These are phyloP conservation scores for Pseudozyma tsukubaensis DNA, from an alignment of 1,284 basidiomycete genomes.

Conservation along the genomic window DNA sequence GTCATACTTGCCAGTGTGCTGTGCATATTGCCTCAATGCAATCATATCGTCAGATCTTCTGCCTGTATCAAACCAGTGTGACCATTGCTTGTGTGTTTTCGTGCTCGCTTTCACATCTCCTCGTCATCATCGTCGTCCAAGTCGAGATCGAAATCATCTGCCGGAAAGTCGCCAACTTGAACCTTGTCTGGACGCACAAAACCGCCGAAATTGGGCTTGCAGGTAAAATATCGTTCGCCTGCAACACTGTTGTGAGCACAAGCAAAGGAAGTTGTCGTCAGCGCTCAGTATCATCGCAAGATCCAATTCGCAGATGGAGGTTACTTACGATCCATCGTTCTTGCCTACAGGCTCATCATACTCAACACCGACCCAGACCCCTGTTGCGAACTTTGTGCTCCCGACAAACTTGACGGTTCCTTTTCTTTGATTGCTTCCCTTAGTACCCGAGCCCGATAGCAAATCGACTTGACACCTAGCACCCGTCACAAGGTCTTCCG, in stretches of 20 bases:
- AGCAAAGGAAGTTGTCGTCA: background rate
- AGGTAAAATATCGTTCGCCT: slow-evolving; percentile 85
- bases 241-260: slow-evolving; percentile 75
- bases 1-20: background rate
- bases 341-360: slow-evolving; percentile 97
- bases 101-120: slow-evolving; percentile 27
- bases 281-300: background rate
- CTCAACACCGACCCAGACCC: slow-evolving; percentile 88
- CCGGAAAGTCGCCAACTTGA: slow-evolving; percentile 83
- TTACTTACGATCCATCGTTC: slow-evolving; percentile 88
- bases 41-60: background rate
- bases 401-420: slow-evolving; percentile 90
- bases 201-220: slow-evolving; percentile 80
- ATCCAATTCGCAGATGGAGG: background rate
- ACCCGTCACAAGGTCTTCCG: slow-evolving; percentile 74
- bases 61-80: background rate
- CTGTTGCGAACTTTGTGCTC: slow-evolving; percentile 77
- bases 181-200: slow-evolving; percentile 90
- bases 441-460: slow-evolving; percentile 70
- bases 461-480: slow-evolving; percentile 86
- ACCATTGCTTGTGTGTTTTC: slow-evolving; percentile 1
- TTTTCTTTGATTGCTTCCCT: slow-evolving; percentile 72
- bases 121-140: slow-evolving; percentile 44
- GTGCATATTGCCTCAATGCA: background rate
- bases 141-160: slow-evolving; percentile 38